phyloP scores from a whole-genome alignment of 1,139 yeast genomes.

The Zygosaccharomyces pseudobailii region DNA sequence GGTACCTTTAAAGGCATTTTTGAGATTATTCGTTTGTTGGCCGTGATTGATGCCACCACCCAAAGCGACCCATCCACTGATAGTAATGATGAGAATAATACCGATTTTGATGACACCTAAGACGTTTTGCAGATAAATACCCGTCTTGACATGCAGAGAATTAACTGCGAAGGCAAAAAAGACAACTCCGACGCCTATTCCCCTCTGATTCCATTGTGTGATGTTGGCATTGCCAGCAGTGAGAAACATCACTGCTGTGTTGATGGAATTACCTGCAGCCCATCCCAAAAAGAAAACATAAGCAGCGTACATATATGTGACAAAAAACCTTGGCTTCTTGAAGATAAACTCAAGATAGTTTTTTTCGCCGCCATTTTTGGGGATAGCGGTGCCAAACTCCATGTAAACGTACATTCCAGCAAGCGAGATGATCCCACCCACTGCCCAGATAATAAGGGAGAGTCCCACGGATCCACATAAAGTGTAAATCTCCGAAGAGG shows the following conservation, averaged over 20 bases:
- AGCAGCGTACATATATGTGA: conserved; percentile 71
- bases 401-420: conserved; percentile 72
- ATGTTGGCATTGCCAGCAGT: conserved; percentile 68
- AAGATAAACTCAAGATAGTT: conserved; percentile 73
- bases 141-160: conserved; percentile 56
- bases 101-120: conserved; percentile 69
- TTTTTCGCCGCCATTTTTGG: conserved; percentile 86
- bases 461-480: conserved; percentile 70
- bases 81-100: conserved; percentile 60
- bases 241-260: conserved; percentile 38
- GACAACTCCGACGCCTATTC: conserved; percentile 68
- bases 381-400: conserved; percentile 82
- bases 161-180: conserved; percentile 68
- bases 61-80: conserved; percentile 79
- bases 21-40: conserved; percentile 55
- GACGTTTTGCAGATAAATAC: conserved; percentile 61
- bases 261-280: conserved; percentile 60
- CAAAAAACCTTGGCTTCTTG: conserved; percentile 61
- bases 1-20: conserved; percentile 54
- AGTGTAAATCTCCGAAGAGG: conserved; percentile 70
- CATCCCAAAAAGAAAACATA: conserved; percentile 76
- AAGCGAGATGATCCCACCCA: conserved; percentile 69
- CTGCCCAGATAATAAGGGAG: conserved; percentile 67
- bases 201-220: conserved; percentile 72
- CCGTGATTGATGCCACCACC: conserved; percentile 60